Percentiles rank a stretch among this genome's conserved stretches.
Evolutionary conservation across 2,329 filamentous ascomycete species (phyloP).

Genomic region (Colletotrichum sp.): DNA sequence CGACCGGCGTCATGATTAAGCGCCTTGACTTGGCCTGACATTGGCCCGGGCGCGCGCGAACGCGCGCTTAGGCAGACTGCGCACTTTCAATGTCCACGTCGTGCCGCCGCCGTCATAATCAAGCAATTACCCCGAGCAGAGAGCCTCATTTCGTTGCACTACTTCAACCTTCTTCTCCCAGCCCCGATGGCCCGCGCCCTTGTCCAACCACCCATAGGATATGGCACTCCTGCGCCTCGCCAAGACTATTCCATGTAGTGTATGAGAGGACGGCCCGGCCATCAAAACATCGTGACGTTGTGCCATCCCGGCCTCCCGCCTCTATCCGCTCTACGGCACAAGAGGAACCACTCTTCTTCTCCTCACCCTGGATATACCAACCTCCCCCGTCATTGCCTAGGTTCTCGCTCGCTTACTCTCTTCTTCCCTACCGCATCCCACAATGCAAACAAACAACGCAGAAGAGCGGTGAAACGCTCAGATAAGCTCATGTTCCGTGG

Average conservation of each 20-base stretch:
- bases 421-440: too few relatives aligned
- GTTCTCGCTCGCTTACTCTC: background rate
- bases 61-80: background rate
- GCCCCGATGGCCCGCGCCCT: background rate
- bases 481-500: background rate
- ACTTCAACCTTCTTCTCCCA: background rate
- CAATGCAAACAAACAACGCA: background rate
- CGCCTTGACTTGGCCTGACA: background rate
- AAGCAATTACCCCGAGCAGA: background rate
- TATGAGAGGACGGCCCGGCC: background rate
- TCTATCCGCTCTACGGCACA: background rate
- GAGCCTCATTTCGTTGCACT: background rate
- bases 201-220: background rate
- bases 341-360: background rate
- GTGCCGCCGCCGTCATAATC: background rate
- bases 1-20: background rate
- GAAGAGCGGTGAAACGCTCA: slow-evolving; percentile 5
- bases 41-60: background rate
- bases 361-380: background rate
- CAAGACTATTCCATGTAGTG: background rate
- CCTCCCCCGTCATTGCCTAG: background rate
- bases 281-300: background rate
- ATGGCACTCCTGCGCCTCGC: background rate
- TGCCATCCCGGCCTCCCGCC: background rate
- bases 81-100: background rate